Conservation (phyloP, 352 stramenopile species). For the Phytophthora foliorum region DNA sequence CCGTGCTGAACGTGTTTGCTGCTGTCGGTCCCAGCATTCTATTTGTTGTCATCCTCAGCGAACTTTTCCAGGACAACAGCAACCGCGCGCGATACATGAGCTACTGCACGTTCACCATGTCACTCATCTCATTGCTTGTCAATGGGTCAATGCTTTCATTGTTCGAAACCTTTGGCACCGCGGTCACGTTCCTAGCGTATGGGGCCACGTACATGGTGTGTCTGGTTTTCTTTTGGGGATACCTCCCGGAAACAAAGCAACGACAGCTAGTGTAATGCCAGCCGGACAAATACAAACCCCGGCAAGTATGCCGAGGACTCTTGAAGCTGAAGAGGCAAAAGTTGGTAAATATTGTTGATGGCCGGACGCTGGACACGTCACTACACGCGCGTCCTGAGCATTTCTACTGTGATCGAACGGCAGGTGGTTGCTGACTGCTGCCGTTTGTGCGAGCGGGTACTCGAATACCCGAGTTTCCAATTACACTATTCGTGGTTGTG, state of each 20-base stretch:
- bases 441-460: conserved; percentile 25
- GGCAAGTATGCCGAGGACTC: neutral
- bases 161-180: conserved; percentile 74
- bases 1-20: conserved; percentile 78
- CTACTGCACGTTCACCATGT: conserved; percentile 92
- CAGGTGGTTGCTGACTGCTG: conserved; percentile 24
- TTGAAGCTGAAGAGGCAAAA: conserved; percentile 6
- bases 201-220: conserved; percentile 76
- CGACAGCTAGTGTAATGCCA: conserved; percentile 66
- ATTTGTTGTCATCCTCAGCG: conserved; percentile 88
- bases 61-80: conserved; percentile 86
- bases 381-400: neutral
- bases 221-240: conserved; percentile 71
- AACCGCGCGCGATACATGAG: conserved; percentile 89
- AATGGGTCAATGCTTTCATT: conserved; percentile 86
- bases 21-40: conserved; percentile 81
- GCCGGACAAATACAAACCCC: conserved; percentile 4
- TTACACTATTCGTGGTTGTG: conserved; percentile 25
- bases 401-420: conserved; percentile 37
- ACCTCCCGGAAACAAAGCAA: conserved; percentile 85
- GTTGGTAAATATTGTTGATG: conserved; percentile 44
- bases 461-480: conserved; percentile 45
- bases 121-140: conserved; percentile 83
- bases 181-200: conserved; percentile 74
- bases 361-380: conserved; percentile 1